Evolutionary conservation across 2,329 filamentous ascomycete species (phyloP).

Genomic region (Ilyonectria robusta): DNA sequence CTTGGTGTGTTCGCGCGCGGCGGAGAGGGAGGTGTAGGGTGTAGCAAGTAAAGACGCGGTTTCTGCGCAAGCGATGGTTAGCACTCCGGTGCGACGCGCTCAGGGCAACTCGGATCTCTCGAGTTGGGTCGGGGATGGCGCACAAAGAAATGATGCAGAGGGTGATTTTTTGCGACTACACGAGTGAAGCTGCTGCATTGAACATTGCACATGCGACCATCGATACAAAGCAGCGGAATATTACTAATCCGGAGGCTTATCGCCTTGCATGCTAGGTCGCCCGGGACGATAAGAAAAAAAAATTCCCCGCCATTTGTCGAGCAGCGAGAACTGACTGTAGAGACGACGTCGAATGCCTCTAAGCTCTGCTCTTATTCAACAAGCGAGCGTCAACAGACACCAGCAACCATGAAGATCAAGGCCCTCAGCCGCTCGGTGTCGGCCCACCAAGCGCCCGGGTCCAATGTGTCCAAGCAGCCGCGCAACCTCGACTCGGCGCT

Average conservation of each 20-base stretch:
- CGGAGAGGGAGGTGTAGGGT: constrained; percentile 18
- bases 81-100: constrained; percentile 1
- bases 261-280: constrained; percentile 31
- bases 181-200: constrained; percentile 34
- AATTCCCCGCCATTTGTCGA: constrained; percentile 45
- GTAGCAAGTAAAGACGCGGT: constrained; percentile 21
- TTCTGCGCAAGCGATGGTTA: constrained; percentile 8
- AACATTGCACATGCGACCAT: constrained; percentile 41
- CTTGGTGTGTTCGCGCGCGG: constrained; percentile 38
- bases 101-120: neutral
- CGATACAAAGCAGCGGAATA: constrained; percentile 45
- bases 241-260: constrained; percentile 52
- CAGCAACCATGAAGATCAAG: constrained; percentile 69
- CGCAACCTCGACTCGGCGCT: constrained; percentile 86
- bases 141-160: constrained; percentile 27
- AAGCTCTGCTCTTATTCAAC: constrained; percentile 5
- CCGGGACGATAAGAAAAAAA: constrained; percentile 51
- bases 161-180: constrained; percentile 43
- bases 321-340: constrained; percentile 26
- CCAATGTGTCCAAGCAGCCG: constrained; percentile 74
- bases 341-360: constrained; percentile 1
- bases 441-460: constrained; percentile 76
- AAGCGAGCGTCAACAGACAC: constrained; percentile 3
- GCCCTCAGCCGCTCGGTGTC: constrained; percentile 76
- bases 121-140: constrained; percentile 11